Evolutionary conservation across 192 early-diverging fungal species (phyloP), one percentile per base, ranked within the genome.

Genomic region (Cetraspora pellucida): DNA sequence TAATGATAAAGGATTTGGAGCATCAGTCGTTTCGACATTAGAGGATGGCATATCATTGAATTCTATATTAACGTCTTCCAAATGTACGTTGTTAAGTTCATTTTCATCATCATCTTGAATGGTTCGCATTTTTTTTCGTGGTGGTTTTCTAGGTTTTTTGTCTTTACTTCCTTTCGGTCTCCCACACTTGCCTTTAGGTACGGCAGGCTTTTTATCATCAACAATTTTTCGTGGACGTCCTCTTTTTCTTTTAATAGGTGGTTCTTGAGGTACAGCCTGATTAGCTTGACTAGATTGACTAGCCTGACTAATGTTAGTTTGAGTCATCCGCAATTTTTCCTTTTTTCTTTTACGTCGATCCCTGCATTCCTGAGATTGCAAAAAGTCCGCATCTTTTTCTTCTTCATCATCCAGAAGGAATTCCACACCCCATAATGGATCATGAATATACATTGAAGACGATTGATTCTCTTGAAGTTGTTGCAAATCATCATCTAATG

Each of bases 341-440:
- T 68, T 72, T 55, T 30, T 72, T n/a, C 17, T 72, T 72, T 23
- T 37, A 37, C 70, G 52, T 28, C 52, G 25, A 37, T 72, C 70
- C 55, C 70, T 72, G 37, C 43, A 46, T 60, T 46, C 25, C 16
- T 44, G 10, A 60, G 14, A 11, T 60, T 28, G 31, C 17, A 57
- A 57, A 30, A 59, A 74, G 54, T 74, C 72, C 13, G 46, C 55
- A 47, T 74, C 37, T 3, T 60, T 60, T 44, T 74, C 54, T 27
- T 44, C 43, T 43, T 72, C 27, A 5, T 23, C 72, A 57, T 74
- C 50, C 19, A 19, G 63, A 14, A 65, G 11, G 10, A 55, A 23
- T 72, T 52, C 47, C 0, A 60, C 43, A 25, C 72, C 72, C 31
- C 23, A 45, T 21, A 47, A 10, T 0, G 55, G 23, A 27, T 46